Evolutionary conservation across 2,329 filamentous ascomycete genomes (phyloP).

Genomic region (Apiospora saccharicola): DNA sequence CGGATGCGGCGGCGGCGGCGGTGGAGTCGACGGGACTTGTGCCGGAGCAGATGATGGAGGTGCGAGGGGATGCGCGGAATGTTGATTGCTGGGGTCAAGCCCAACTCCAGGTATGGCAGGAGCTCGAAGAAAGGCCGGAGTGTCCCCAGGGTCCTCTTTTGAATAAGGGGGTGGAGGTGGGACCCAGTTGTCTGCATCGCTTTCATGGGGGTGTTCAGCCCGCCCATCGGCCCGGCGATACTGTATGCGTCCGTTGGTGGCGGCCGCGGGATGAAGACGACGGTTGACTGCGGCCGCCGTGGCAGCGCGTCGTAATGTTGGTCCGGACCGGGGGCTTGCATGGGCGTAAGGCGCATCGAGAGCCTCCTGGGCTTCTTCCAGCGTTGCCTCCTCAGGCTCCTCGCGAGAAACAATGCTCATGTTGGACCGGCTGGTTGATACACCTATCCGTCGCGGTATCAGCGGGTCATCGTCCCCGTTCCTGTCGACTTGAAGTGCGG

Average conservation of each 20-base stretch:
- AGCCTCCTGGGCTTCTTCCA: constrained; percentile 65
- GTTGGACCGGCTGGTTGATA: background rate
- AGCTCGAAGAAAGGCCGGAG: constrained; percentile 64
- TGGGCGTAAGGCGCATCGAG: constrained; percentile 78
- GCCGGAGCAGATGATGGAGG: constrained; percentile 10
- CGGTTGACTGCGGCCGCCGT: constrained; percentile 79
- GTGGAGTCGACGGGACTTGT: constrained; percentile 11
- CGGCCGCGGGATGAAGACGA: constrained; percentile 66
- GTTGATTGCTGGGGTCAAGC: constrained; percentile 2
- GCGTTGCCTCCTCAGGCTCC: constrained; percentile 54
- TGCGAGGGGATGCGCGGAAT: background rate
- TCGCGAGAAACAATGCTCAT: constrained; percentile 39
- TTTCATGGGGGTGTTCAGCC: constrained; percentile 81
- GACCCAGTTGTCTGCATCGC: constrained; percentile 88
- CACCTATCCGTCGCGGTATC: constrained; percentile 42
- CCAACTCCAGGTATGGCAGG: constrained; percentile 49
- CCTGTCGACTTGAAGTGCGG: constrained; percentile 41
- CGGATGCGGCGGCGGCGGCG: constrained; percentile 16
- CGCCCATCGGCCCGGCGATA: constrained; percentile 75
- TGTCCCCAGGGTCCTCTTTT: constrained; percentile 65
- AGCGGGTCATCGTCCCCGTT: constrained; percentile 15
- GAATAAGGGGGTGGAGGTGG: constrained; percentile 85
- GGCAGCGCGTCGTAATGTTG: constrained; percentile 75
- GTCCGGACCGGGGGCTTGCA: constrained; percentile 72
- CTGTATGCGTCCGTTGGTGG: constrained; percentile 61